These are phyloP conservation scores for Geotrichum macrosporum DNA, from an alignment of 1,139 yeast species.

Conservation along the genomic window DNA sequence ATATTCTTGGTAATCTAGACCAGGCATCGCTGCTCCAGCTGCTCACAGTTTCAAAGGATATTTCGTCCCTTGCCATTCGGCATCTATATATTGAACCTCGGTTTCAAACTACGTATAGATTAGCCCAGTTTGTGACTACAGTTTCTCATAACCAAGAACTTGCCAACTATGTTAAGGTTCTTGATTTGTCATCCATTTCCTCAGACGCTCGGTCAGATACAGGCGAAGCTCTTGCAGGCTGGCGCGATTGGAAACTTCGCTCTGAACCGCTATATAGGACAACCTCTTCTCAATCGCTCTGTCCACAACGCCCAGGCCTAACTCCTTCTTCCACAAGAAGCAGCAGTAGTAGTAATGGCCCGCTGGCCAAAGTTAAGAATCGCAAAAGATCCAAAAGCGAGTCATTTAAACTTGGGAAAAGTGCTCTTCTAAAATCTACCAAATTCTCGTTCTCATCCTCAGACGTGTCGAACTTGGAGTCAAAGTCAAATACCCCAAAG, in stretches of 20 bases:
- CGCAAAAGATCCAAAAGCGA: conserved; percentile 8
- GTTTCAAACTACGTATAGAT: conserved; percentile 64
- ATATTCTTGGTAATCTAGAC: conserved; percentile 20
- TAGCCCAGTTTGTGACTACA: conserved; percentile 71
- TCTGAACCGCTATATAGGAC: conserved; percentile 57
- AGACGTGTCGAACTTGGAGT: background rate
- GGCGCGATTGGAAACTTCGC: conserved; percentile 86
- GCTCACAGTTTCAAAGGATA: conserved; percentile 19
- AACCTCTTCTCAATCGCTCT: background rate
- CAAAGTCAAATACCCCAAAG: background rate
- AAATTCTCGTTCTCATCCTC: conserved; percentile 2
- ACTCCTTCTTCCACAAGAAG: background rate
- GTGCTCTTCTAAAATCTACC: background rate
- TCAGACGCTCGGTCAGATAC: conserved; percentile 42
- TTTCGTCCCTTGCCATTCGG: conserved; percentile 18
- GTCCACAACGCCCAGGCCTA: background rate
- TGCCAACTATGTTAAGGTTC: conserved; percentile 50
- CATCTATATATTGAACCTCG: conserved; percentile 49
- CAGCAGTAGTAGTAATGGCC: background rate
- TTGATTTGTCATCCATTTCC: conserved; percentile 53
- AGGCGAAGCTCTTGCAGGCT: conserved; percentile 48
- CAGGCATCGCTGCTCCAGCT: conserved; percentile 22
- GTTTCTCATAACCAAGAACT: conserved; percentile 52
- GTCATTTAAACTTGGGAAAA: background rate
- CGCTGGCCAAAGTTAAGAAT: background rate